Base-by-base conservation (phyloP, 2,329 filamentous ascomycete genomes). In the Fusarium redolens region DNA sequence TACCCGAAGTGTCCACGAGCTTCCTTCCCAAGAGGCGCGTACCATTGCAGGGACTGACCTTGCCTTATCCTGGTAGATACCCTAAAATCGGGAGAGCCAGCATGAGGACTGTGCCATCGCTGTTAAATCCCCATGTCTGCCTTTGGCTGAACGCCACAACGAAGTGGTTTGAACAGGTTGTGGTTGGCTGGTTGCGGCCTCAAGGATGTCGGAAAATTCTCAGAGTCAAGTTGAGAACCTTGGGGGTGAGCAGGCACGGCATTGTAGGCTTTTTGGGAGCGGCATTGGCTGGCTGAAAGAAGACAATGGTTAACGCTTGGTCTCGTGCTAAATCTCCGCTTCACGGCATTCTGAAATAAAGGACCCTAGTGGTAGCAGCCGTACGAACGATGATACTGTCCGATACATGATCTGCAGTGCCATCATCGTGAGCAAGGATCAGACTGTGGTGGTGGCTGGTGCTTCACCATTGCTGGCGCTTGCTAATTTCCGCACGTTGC, bases 1-100 rank as follows among this genome's bases (percentile, higher is more conserved):
- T 74, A 65, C 72, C 65, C 45, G 59, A 65, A 69, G 66, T 61
- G 68, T 63, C 65, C 66, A 65, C 75, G 65, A 61, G 61, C 62
- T 71, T 72, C 33, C 62, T 71, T 69, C 38, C 51, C 71, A 71
- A 63, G 60, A 56, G 60, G 72, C 52, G 54, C 62, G 54, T 69
- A 63, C 69, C 41, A 37, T 59, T 68, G 41, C 72, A 75, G 66
- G 74, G 64, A 44, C 31, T 33, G 58, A 65, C 71, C 71, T 64
- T 73, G 58, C 41, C 55, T 28, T 25, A 56, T 60, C 57, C 56
- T 50, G 35, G 45, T 47, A 51, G 40, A 45, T 35, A 67, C 51
- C 47, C 59, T 61, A 51, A 73, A 38, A 47, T 38, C 45, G 68
- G 51, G 65, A 38, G 44, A 51, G 58, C 44, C 68, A 71, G 43